These are phyloP conservation scores for Tricladium varicosporioides DNA, from an alignment of 2,329 filamentous ascomycete species.

Conservation along the genomic window DNA sequence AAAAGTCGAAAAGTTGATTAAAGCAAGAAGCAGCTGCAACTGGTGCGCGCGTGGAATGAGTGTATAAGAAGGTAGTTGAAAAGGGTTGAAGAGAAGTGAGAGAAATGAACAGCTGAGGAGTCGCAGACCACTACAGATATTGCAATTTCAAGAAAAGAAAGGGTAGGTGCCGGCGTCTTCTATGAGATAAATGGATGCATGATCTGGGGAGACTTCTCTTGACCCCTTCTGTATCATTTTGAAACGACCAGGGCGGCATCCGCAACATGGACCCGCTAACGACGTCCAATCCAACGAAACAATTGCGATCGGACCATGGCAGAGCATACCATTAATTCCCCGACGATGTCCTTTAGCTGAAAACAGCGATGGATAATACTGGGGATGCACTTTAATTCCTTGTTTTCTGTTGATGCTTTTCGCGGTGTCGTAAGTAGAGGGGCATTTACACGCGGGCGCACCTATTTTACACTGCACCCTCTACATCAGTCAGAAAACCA, in stretches of 20 bases:
- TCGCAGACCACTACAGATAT: constrained; percentile 24
- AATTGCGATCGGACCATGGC: constrained; percentile 3
- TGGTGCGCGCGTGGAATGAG: constrained; percentile 23
- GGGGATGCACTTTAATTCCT: no score
- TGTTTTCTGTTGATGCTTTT: no score
- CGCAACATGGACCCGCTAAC: constrained; percentile 6
- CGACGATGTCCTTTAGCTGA: background rate
- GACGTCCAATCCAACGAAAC: constrained; percentile 8
- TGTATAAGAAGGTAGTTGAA: constrained; percentile 10
- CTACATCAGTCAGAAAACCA: no score
- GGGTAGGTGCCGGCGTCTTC: constrained; percentile 7
- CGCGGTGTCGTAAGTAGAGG: no score
- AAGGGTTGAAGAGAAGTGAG: constrained; percentile 5
- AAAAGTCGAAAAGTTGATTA: constrained; percentile 5
- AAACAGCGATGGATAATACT: no score
- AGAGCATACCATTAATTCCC: background rate
- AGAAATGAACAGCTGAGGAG: constrained; percentile 7
- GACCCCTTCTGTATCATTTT: constrained; percentile 22
- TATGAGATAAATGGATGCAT: constrained; percentile 16
- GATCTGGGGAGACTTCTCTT: constrained; percentile 16
- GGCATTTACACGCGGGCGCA: no score
- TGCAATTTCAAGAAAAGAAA: constrained; percentile 19
- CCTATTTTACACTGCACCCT: no score
- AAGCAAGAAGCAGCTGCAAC: constrained; percentile 17
- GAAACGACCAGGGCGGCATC: constrained; percentile 14